Percentiles rank a stretch among this genome's conserved stretches.
phyloP scores from a whole-genome alignment of 179 eudicot species.

The Vitellaria paradoxa region DNA sequence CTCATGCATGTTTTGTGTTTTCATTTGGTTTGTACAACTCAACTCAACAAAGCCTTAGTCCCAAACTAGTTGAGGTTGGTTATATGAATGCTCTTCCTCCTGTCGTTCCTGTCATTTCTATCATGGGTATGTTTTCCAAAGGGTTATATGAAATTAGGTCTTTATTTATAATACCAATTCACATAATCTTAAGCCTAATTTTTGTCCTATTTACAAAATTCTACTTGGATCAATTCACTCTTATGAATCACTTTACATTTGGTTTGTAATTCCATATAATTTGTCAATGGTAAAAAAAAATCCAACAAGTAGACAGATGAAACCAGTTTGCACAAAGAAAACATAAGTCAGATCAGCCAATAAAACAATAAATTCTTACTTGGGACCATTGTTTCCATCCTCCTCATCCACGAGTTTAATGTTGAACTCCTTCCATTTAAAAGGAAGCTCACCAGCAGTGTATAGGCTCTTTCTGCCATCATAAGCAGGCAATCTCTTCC shows the following conservation, averaged over 20 bases:
- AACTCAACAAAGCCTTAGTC: no score
- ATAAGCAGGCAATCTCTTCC: conserved; percentile 64
- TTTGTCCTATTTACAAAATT: no score
- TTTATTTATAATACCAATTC: no score
- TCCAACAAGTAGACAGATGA: not conserved
- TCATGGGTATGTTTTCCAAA: no score
- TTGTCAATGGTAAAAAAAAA: not conserved
- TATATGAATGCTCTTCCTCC: no score
- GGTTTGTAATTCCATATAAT: not conserved
- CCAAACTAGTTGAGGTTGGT: no score
- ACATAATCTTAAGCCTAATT: no score
- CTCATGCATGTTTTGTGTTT: not conserved
- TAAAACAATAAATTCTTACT: conserved; percentile 28
- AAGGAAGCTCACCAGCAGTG: conserved; percentile 70
- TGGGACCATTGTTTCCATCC: conserved; percentile 51
- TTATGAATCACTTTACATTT: no score
- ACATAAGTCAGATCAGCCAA: not conserved
- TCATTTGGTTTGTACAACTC: not conserved
- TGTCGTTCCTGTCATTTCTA: no score
- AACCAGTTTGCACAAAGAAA: conserved; percentile 3
- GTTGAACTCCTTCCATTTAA: conserved; percentile 55
- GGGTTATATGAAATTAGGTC: no score
- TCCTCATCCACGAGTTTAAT: conserved; percentile 55
- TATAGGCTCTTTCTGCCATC: conserved; percentile 21
- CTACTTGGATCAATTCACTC: no score